Evolutionary conservation across 139 green algal species (phyloP).

Genomic region (Chlorella vulgaris): DNA sequence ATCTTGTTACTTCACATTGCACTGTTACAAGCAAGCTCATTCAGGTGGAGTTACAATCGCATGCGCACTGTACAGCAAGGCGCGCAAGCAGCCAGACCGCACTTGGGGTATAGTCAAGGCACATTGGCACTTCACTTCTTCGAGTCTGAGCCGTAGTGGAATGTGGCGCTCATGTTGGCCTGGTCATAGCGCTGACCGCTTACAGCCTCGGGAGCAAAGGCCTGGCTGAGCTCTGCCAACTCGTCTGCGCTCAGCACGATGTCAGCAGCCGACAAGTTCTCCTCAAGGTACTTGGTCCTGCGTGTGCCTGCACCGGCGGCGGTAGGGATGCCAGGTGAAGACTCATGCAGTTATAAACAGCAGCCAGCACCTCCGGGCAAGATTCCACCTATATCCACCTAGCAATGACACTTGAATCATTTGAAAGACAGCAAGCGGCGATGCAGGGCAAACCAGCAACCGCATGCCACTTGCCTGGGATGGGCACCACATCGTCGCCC

Average conservation of each 20-base stretch:
- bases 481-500: slow-evolving; percentile 74
- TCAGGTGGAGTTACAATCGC: too few species aligned
- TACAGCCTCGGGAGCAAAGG: neutral
- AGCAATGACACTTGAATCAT: too few species aligned
- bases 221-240: slow-evolving; percentile 42
- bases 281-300: slow-evolving; percentile 25
- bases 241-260: slow-evolving; percentile 50
- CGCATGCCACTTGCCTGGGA: slow-evolving; percentile 42
- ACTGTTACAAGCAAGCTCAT: too few species aligned
- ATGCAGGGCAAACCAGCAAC: neutral
- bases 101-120: too few species aligned
- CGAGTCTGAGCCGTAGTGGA: neutral
- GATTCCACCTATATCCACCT: neutral
- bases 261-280: slow-evolving; percentile 39
- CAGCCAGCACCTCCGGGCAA: neutral
- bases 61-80: too few species aligned
- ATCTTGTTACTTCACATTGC: too few species aligned
- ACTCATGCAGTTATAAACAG: neutral
- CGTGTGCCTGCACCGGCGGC: slow-evolving; percentile 49
- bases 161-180: neutral
- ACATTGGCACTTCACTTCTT: neutral
- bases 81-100: too few species aligned
- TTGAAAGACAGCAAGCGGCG: too few species aligned
- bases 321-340: neutral
- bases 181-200: neutral